Conservation (phyloP, 345 rosid species). For the Rhodomyrtus tomentosa region DNA sequence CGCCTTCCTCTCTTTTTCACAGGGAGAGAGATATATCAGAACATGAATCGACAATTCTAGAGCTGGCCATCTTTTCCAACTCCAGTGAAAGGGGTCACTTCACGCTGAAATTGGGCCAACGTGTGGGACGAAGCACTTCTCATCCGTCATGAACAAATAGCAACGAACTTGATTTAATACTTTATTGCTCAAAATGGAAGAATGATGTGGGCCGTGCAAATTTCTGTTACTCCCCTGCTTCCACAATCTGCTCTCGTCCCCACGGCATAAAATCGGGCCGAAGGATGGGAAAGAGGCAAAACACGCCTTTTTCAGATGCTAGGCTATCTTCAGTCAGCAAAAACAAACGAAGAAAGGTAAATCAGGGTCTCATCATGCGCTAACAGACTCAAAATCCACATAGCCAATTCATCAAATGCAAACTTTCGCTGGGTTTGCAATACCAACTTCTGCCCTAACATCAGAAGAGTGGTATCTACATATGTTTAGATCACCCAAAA, state of each 20-base stretch:
- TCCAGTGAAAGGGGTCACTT: not conserved
- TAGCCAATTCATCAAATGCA: not conserved
- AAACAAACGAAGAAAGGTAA: not conserved
- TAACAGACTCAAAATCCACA: not conserved
- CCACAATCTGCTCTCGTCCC: not conserved
- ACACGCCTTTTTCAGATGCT: not conserved
- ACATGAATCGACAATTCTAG: not conserved
- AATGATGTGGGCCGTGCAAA: not conserved
- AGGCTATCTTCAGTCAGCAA: not conserved
- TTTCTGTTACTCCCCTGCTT: not conserved
- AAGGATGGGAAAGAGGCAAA: not conserved
- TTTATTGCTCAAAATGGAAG: not conserved
- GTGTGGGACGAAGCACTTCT: not conserved
- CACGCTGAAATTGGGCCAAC: not conserved
- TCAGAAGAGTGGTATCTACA: not conserved
- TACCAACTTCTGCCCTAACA: not conserved
- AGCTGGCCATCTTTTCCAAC: not conserved
- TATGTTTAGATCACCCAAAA: not conserved
- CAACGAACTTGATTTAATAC: not conserved
- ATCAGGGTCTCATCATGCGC: not conserved
- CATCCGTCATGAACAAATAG: not conserved
- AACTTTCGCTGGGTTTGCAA: not conserved
- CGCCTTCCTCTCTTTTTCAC: not conserved
- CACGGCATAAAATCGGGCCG: not conserved
- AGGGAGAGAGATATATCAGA: not conserved